These are phyloP conservation scores for Fusarium xylarioides DNA, from an alignment of 2,329 filamentous ascomycete genomes.

Conservation along the genomic window DNA sequence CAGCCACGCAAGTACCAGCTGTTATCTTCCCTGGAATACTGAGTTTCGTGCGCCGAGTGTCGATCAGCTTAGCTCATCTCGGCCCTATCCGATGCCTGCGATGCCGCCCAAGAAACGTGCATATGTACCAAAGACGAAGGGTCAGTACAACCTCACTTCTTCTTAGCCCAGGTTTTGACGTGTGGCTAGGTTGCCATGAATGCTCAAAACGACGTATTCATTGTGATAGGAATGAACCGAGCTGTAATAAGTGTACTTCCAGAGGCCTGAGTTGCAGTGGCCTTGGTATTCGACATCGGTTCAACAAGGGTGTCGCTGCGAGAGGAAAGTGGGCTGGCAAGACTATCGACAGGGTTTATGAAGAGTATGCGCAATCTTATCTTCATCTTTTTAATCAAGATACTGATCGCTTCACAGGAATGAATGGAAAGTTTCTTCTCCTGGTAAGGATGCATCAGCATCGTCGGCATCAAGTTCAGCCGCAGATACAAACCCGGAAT, in stretches of 20 bases:
- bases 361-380: neutral
- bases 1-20: neutral
- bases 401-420: neutral
- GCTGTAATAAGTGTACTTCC: slow-evolving; percentile 34
- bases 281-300: slow-evolving; percentile 37
- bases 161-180: fast-evolving
- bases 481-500: neutral
- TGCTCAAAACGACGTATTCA: slow-evolving; percentile 40
- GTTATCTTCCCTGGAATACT: neutral
- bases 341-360: slow-evolving; percentile 37
- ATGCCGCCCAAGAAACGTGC: slow-evolving; percentile 41
- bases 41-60: neutral
- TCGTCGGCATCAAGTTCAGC: neutral
- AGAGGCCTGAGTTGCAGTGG: slow-evolving; percentile 39
- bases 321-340: slow-evolving; percentile 41
- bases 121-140: slow-evolving; percentile 41
- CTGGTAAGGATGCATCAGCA: neutral
- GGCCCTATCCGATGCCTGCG: neutral
- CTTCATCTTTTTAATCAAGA: fast-evolving
- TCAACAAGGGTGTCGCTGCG: slow-evolving; percentile 40
- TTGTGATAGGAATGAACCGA: slow-evolving; percentile 36
- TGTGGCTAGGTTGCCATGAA: slow-evolving; percentile 28
- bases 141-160: slow-evolving; percentile 1
- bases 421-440: neutral
- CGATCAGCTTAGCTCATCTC: slow-evolving; percentile 3